Evolutionary conservation across 352 stramenopile genomes (phyloP), one percentile per base, ranked within the genome.

Genomic region (Phytophthora gonapodyides): DNA sequence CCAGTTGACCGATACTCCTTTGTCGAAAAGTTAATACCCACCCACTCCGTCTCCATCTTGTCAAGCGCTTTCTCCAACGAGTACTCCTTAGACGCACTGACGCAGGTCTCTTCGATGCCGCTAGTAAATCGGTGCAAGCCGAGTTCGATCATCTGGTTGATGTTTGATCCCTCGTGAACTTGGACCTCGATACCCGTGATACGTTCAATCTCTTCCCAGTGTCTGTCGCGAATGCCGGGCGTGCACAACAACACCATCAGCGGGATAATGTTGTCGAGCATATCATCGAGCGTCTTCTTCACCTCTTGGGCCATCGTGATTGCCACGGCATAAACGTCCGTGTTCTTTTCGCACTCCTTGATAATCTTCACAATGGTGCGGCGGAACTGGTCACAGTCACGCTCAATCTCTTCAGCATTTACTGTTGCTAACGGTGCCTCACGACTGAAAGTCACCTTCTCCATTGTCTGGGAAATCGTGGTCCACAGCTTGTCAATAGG

Each of bases 11-110:
- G 96, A 69, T 98, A 98, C 44, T 92, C 84, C 63, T 97, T 97
- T 9, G 96, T 96, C 31, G 88, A 88, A 49, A 98, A 98, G 55
- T 93, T 92, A 45, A 98, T 78, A 31, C 77, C 81, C 34, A 88
- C 69, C 94, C 94, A 98, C 69, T 98, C 94, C 19, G 76, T 80
- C 61, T 96, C 88, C 95, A 98, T 98, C 58, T 91, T 93, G 52
- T 97, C 89, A 1, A 98, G 76, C 0, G 78, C 81, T 55, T 97
- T 96, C 59, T 98, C 92, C 7, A 98, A 77, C 2, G 89, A 94
- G 50, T 92, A 98, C 63, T 98, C 94, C 57, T 98, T 98, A 2
- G 93, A 96, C 1, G 94, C 94, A 61, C 89, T 94, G 31, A 98
- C 89, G 41, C 89, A 97, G 1, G 97, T 97, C 60, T 96, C 88